Conservation (phyloP, 2,329 filamentous ascomycete genomes). For the Aureobasidium sp. region DNA sequence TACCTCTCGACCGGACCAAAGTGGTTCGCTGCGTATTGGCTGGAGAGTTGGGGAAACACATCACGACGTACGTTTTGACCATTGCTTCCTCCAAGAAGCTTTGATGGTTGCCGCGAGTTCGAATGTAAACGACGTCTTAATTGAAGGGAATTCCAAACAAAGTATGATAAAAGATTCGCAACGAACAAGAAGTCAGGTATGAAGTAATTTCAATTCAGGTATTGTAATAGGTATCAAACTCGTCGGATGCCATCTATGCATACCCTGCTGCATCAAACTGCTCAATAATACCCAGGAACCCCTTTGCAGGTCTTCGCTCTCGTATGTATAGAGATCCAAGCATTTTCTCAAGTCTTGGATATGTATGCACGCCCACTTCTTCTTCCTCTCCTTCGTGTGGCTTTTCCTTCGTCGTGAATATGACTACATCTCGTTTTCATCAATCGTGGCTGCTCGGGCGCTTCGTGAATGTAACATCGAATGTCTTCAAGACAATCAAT, state of each 20-base stretch:
- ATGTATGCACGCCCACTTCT: background rate
- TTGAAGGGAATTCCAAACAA: too few relatives aligned
- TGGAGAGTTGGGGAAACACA: too few relatives aligned
- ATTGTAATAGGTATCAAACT: too few relatives aligned
- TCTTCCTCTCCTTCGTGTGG: background rate
- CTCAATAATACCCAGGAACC: background rate
- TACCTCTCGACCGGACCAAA: too few relatives aligned
- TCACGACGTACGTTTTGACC: too few relatives aligned
- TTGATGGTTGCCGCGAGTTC: too few relatives aligned
- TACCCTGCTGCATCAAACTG: background rate
- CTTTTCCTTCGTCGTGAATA: background rate
- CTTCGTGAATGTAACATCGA: background rate
- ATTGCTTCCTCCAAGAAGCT: too few relatives aligned
- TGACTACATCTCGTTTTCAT: conserved; percentile 5
- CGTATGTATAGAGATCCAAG: background rate
- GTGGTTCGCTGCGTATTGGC: too few relatives aligned
- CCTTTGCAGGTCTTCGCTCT: background rate
- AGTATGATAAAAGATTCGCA: too few relatives aligned
- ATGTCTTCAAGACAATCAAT: background rate
- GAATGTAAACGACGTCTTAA: too few relatives aligned
- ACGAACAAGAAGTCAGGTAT: too few relatives aligned
- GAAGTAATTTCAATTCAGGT: too few relatives aligned
- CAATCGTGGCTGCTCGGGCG: conserved; percentile 7
- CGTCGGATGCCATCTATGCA: background rate
- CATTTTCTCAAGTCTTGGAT: background rate